Conservation (phyloP, 768 basidiomycete genomes). For the Coprinopsis sp. region DNA sequence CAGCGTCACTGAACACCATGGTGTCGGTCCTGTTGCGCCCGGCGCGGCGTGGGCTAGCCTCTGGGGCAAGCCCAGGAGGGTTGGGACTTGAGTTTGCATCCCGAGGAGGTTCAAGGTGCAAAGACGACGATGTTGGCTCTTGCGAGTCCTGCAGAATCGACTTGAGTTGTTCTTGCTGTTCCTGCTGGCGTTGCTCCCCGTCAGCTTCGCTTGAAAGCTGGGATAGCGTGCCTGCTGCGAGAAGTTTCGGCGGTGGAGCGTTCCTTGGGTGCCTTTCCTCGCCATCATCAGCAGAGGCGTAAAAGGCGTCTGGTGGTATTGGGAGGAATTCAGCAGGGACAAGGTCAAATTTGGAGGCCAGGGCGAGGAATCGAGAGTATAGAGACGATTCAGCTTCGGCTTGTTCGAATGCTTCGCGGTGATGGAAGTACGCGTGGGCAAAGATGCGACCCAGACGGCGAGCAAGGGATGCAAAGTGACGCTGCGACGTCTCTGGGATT, state of each 20-base stretch:
- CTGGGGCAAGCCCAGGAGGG: constrained; percentile 3
- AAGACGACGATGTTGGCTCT: background rate
- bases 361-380: constrained; percentile 84
- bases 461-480: constrained; percentile 88
- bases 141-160: background rate
- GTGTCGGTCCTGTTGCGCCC: constrained; percentile 67
- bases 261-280: constrained; percentile 20
- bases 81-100: constrained; percentile 13
- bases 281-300: constrained; percentile 17
- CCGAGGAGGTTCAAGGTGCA: background rate
- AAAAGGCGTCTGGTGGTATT: constrained; percentile 46
- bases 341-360: constrained; percentile 75
- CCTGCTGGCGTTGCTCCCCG: constrained; percentile 6
- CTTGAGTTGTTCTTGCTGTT: constrained; percentile 11
- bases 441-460: constrained; percentile 92
- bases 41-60: constrained; percentile 37
- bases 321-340: constrained; percentile 82
- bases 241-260: constrained; percentile 27
- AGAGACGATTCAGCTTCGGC: constrained; percentile 88
- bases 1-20: constrained; percentile 58
- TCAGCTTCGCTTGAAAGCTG: constrained; percentile 3
- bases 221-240: constrained; percentile 7
- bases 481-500: constrained; percentile 73
- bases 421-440: constrained; percentile 94
- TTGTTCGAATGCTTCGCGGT: constrained; percentile 86